Evolutionary conservation across 2,329 filamentous ascomycete genomes (phyloP).

Genomic region (Ilyonectria sp.): DNA sequence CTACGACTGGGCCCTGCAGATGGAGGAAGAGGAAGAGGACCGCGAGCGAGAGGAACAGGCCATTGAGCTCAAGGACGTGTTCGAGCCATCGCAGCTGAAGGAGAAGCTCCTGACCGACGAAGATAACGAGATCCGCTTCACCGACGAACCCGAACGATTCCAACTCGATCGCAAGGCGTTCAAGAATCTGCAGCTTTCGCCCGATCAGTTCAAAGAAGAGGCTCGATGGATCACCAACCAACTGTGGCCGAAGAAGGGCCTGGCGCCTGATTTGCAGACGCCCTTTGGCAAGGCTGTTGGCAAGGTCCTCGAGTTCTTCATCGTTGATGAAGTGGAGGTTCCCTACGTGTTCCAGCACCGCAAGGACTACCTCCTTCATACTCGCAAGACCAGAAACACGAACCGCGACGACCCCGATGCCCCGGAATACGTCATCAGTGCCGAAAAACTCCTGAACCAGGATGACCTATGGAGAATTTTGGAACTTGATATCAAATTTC

Average conservation of each 20-base stretch:
- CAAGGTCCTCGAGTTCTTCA: constrained; percentile 95
- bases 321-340: constrained; percentile 94
- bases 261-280: constrained; percentile 79
- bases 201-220: constrained; percentile 92
- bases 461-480: constrained; percentile 96
- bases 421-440: constrained; percentile 80
- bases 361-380: constrained; percentile 97
- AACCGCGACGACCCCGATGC: constrained; percentile 77
- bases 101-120: constrained; percentile 97
- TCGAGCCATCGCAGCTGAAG: constrained; percentile 93
- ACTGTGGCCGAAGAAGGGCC: constrained; percentile 88
- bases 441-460: constrained; percentile 92
- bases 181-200: constrained; percentile 83
- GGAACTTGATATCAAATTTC: constrained; percentile 95
- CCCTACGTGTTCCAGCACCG: constrained; percentile 98
- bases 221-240: constrained; percentile 92
- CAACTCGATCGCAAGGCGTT: constrained; percentile 93
- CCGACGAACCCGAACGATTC: constrained; percentile 93
- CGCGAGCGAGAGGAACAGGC: constrained; percentile 84
- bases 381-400: constrained; percentile 77
- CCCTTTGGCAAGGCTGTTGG: constrained; percentile 91
- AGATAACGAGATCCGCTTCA: constrained; percentile 90
- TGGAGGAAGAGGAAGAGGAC: constrained; percentile 89
- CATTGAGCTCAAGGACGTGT: constrained; percentile 96
- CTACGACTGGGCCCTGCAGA: constrained; percentile 92